Base-by-base conservation (phyloP, 176 grass and related monocot genomes). In the Juncus effusus region DNA sequence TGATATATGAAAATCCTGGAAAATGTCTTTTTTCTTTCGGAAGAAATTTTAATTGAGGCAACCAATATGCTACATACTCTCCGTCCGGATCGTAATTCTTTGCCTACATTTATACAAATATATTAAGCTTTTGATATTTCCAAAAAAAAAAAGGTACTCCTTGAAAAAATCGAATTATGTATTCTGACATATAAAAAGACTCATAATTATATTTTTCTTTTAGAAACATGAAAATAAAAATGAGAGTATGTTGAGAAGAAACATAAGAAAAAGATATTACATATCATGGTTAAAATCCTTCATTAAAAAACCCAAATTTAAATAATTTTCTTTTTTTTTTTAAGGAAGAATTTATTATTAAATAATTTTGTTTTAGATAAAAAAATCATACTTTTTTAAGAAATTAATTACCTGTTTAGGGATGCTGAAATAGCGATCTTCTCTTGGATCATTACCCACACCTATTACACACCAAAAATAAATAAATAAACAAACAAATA, bases 391-490 rank as follows among this genome's bases (percentile, higher is more conserved):
- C 35, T 13, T 49, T 38, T 60, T 16, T 61, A 74, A 45, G 42
- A 14, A 50, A 51, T 36, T 83, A 28, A 28, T 81, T 86, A 92
- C 88, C 86, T 92, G 94, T 73, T 97, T 97, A 38, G 94, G 82
- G n/a, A 86, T 86, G 51, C 88, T 97, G 51, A 97, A 97, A 74
- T 97, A 92, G 53, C 88, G 85, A 73, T 97, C 88, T 86, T 97
- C 93, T 67, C 93, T 65, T 36, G 93, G 93, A 53, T 92, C 88
- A 80, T 97, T 97, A 40, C 94, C 94, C 52, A 97, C 85, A 76
- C 88, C 94, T 97, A 78, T 77, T 36, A 75, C 10, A 3, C 55
- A 15, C 9, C 37, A 16, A 55, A 3, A 69, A 40, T 54, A 7
- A 0, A 69, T 10, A 15, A 39, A 54, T 39, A 39, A 51, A 69